Conservation (phyloP, 106 monocot species). For the Acanthochlamys bracteata region DNA sequence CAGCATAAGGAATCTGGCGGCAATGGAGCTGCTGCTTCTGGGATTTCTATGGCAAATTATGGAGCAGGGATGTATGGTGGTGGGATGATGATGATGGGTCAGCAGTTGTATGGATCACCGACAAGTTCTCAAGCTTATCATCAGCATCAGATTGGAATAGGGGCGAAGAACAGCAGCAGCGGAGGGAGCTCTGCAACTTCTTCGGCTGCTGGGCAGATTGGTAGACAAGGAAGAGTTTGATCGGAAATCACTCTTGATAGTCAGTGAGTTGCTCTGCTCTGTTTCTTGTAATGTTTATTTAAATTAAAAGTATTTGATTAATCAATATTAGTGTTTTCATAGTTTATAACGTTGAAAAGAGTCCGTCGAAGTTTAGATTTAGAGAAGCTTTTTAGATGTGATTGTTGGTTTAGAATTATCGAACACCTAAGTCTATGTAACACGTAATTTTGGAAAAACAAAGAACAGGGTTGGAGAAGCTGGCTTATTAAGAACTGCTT, state of each 20-base stretch:
- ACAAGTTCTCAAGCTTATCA: slow-evolving; percentile 4
- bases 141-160: slow-evolving; percentile 12
- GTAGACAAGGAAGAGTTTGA: slow-evolving; percentile 12
- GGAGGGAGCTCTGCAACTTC: background rate
- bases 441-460: too few species aligned
- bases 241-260: background rate
- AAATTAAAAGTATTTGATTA: too few species aligned
- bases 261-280: background rate
- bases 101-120: slow-evolving; percentile 23
- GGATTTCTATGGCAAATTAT: background rate
- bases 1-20: slow-evolving; percentile 9
- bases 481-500: too few species aligned
- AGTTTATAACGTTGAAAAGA: too few species aligned
- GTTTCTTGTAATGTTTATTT: background rate
- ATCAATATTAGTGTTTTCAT: too few species aligned
- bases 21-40: background rate
- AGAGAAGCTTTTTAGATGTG: too few species aligned
- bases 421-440: too few species aligned
- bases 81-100: slow-evolving; percentile 24
- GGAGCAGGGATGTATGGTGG: slow-evolving; percentile 5
- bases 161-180: background rate
- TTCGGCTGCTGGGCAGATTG: slow-evolving; percentile 8
- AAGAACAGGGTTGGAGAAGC: too few species aligned
- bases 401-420: too few species aligned
- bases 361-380: too few species aligned